Evolutionary conservation across 345 rosid genomes (phyloP).

Genomic region (Cardiospermum halicacabum): DNA sequence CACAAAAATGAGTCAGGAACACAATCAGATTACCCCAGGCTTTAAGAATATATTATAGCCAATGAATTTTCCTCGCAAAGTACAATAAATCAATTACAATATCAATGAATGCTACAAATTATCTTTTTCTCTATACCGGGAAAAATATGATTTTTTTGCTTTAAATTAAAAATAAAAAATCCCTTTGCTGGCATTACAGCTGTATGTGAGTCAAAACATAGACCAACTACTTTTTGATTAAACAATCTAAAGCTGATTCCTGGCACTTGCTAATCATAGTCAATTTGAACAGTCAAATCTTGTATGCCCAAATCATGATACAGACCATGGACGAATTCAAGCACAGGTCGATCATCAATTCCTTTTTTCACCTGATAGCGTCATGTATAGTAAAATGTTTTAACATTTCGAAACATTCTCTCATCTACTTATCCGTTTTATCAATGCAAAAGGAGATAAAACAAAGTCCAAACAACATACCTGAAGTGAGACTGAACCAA

Average conservation of each 20-base stretch:
- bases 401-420: not conserved
- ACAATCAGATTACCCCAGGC: not conserved
- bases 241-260: conserved; percentile 10
- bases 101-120: not conserved
- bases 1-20: too few species aligned
- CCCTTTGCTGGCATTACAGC: not conserved
- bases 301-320: conserved; percentile 82
- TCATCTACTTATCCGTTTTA: not conserved
- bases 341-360: conserved; percentile 47
- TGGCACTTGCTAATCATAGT: conserved; percentile 16
- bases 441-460: not conserved
- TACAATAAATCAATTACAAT: conserved; percentile 2
- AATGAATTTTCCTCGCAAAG: not conserved
- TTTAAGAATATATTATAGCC: not conserved
- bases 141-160: too few species aligned
- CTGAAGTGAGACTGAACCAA: conserved; percentile 78
- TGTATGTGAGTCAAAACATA: not conserved
- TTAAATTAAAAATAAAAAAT: too few species aligned
- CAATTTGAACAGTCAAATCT: conserved; percentile 80
- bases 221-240: not conserved
- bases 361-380: conserved; percentile 57
- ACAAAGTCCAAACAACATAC: conserved; percentile 24
- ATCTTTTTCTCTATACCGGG: not conserved
- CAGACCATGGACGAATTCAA: conserved; percentile 57
- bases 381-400: not conserved